Evolutionary conservation across 2,329 filamentous ascomycete genomes (phyloP), one percentile per base, ranked within the genome.

Genomic region (Diaporthe citriasiana): DNA sequence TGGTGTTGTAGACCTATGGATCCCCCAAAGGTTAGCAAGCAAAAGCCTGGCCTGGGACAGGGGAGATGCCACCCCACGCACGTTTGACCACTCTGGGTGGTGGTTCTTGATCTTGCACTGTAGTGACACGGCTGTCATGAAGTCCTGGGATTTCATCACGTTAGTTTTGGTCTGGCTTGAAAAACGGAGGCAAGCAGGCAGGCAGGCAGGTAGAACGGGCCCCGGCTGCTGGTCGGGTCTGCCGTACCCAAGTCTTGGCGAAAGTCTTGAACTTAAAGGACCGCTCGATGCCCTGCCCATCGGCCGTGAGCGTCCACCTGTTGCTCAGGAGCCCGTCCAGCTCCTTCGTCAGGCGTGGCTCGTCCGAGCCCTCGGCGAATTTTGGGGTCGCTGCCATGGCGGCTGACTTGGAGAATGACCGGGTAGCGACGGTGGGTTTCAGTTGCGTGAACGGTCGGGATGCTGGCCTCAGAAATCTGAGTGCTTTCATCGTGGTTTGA

Each of bases 1-100:
- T 89, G 8, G 89, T 92, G 80, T 93, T 94, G 83, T 92, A 94
- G 12, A 93, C 88, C 91, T 93, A 63, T 38, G n/a, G n/a, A n/a
- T n/a, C n/a, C n/a, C 13, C 45, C 10, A 4, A 19, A 10, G 3
- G 47, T 51, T n/a, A 57, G 33, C 55, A 33, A 55, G 53, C n/a
- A 56, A 22, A 15, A 12, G 27, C 55, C 33, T 38, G 19, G 33
- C 30, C n/a, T 38, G 30, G n/a, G 13, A 8, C 3, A 19, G 35
- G n/a, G n/a, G 0, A 13, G 19, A 17, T 45, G 42, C 42, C 35
- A 33, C 55, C 22, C 38, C 0, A 55, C 86, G 77, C 82, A 92
- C 92, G 79, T 95, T 94, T 3, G 91, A 92, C 93, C 93, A 94
- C 81, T 94, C 93, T 0, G 93, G 93, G 79, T 95, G 93, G 80